phyloP scores from a whole-genome alignment of 441 rosid species.

The Erysimum cheiri region DNA sequence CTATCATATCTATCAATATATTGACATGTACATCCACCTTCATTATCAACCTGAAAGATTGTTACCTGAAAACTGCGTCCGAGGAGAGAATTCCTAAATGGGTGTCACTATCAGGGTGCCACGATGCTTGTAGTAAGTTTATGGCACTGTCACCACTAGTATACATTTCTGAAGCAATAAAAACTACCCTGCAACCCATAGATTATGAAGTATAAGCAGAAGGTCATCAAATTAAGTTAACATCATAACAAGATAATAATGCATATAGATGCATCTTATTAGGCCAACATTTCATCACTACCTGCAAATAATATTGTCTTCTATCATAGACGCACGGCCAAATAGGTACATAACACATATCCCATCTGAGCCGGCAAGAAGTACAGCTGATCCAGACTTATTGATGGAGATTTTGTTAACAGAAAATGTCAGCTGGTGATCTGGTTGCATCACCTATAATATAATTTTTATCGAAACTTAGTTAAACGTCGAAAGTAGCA shows the following conservation, averaged over 20 bases:
- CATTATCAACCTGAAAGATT: constrained; percentile 7
- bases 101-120: constrained; percentile 92
- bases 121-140: constrained; percentile 63
- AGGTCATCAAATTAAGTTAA: constrained; percentile 8
- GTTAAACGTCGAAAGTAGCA: neutral
- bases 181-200: constrained; percentile 66
- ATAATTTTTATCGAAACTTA: neutral
- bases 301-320: constrained; percentile 78
- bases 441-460: constrained; percentile 74
- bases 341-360: constrained; percentile 76
- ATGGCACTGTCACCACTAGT: constrained; percentile 59
- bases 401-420: constrained; percentile 81
- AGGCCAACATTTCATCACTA: constrained; percentile 30
- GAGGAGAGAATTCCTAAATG: constrained; percentile 94
- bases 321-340: constrained; percentile 64
- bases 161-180: constrained; percentile 73
- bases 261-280: constrained; percentile 9
- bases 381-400: constrained; percentile 76
- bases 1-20: neutral
- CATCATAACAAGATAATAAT: constrained; percentile 1
- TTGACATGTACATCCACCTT: constrained; percentile 17
- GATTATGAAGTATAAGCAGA: constrained; percentile 16
- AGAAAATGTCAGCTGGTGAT: constrained; percentile 55
- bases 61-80: constrained; percentile 93
- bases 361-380: constrained; percentile 74